Conservation (phyloP, 441 rosid species). For the Bruguiera hainesii region DNA sequence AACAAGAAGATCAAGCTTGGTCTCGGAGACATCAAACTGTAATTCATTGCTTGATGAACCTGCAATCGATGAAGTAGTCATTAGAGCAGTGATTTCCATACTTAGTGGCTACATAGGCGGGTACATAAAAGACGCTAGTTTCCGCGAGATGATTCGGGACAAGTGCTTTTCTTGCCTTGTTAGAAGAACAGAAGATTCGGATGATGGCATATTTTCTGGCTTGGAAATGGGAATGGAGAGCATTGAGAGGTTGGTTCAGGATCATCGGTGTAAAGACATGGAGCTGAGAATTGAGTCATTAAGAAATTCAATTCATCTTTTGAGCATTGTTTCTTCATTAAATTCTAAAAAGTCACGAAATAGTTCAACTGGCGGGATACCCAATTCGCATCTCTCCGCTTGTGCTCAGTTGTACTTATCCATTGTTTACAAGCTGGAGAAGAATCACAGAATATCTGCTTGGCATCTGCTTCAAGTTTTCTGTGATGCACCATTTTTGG, state of each 20-base stretch:
- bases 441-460: constrained; percentile 45
- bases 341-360: constrained; percentile 34
- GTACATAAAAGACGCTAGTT: constrained; percentile 39
- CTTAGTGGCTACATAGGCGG: constrained; percentile 49
- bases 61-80: constrained; percentile 41
- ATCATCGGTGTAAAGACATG: constrained; percentile 17
- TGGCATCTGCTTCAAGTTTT: constrained; percentile 57
- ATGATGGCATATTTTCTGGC: constrained; percentile 27
- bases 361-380: constrained; percentile 42
- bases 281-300: constrained; percentile 27
- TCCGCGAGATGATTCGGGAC: constrained; percentile 33
- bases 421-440: constrained; percentile 51
- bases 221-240: constrained; percentile 40
- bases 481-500: constrained; percentile 49
- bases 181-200: constrained; percentile 23
- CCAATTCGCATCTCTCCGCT: constrained; percentile 51
- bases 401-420: constrained; percentile 57
- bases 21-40: constrained; percentile 20
- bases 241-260: constrained; percentile 36
- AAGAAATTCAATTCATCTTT: constrained; percentile 32
- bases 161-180: constrained; percentile 38
- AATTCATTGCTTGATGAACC: constrained; percentile 30
- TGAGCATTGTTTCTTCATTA: constrained; percentile 43
- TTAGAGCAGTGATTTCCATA: constrained; percentile 46
- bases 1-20: constrained; percentile 23